Evolutionary conservation across 2,329 filamentous ascomycete genomes (phyloP), one percentile per base, ranked within the genome.

Genomic region (Pestalotiopsis sp.): DNA sequence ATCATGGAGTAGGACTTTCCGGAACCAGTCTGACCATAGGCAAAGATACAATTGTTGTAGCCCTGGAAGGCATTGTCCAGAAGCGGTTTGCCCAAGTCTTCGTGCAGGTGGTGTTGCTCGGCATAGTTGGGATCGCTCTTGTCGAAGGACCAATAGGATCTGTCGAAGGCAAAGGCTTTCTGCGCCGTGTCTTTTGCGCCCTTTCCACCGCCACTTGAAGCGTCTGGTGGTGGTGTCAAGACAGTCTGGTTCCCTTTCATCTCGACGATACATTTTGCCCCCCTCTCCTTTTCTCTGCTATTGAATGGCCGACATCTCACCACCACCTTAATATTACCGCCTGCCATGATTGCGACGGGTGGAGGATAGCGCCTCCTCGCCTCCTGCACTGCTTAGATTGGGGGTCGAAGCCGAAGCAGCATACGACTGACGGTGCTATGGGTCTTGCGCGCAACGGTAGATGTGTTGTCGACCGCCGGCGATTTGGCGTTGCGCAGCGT

Each of bases 1-100:
- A 99, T 99, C 95, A 99, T 99, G 39, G 94, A 98, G 81, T 99
- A 99, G 17, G 94, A 98, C 83, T 99, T 99, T 81, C 96, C 96
- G 1, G 96, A 98, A 73, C 96, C 96, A 1, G 96, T 99, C 83
- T 99, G 96, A 20, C 96, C 96, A 78, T 99, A 99, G 14, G 96
- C 96, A 78, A 99, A 99, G 77, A 99, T 99, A 85, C 96, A 99
- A 81, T 98, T 99, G 85, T 99, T 98, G 84, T 98, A 99, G 58
- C 96, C 96, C 76, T 95, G 90, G 78, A 99, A 99, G 20, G 96
- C 96, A 88, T 99, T 99, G 83, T 99, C 95, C 73, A 99, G 87
- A 68, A 99, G 86, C 65, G 96, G 96, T 73, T 90, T 89, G 70
- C 96, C 96, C 70, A 99, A 83, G 78, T 98, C 96, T 66, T 90